Evolutionary conservation across 805 yeast genomes (phyloP).

Genomic region (Candida khao-thaluensis): DNA sequence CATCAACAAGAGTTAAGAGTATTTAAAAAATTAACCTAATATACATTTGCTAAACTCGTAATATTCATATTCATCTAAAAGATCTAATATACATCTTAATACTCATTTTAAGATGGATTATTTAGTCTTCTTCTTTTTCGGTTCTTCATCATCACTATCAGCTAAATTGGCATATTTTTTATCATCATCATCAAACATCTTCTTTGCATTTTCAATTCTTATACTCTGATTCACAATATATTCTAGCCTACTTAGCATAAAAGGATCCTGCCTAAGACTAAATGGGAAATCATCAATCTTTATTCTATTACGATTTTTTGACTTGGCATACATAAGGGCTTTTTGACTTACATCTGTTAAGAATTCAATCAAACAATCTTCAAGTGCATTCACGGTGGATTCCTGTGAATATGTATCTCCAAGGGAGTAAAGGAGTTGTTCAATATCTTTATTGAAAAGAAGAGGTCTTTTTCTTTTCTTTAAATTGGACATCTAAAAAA

Average conservation of each 20-base stretch:
- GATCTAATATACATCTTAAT: too few relatives aligned
- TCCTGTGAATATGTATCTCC: slow-evolving; percentile 44
- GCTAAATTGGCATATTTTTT: slow-evolving; percentile 12
- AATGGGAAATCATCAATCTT: slow-evolving; percentile 44
- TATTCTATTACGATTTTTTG: slow-evolving; percentile 39
- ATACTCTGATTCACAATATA: slow-evolving; percentile 40
- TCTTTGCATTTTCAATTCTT: slow-evolving; percentile 39
- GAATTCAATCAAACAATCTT: slow-evolving; percentile 39
- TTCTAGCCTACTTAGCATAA: slow-evolving; percentile 39
- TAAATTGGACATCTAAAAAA: slow-evolving; percentile 6
- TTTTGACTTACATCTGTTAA: slow-evolving; percentile 36
- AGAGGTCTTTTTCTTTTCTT: slow-evolving; percentile 30
- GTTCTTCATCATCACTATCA: slow-evolving; percentile 8
- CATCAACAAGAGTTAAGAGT: too few relatives aligned
- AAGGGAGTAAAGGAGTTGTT: slow-evolving; percentile 37
- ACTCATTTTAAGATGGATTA: too few relatives aligned
- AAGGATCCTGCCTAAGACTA: slow-evolving; percentile 41
- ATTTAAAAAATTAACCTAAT: background rate
- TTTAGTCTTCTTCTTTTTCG: slow-evolving; percentile 5
- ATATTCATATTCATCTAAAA: too few relatives aligned
- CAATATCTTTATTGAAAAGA: slow-evolving; percentile 42
- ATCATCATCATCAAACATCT: slow-evolving; percentile 38
- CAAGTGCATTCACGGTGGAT: slow-evolving; percentile 36
- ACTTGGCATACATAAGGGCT: slow-evolving; percentile 30
- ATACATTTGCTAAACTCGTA: background rate